A percentile compares a stretch with the other conserved stretches of the same genome.
These are phyloP conservation scores for Pilaira anomala DNA, from an alignment of 192 early-diverging fungal species.

Conservation along the genomic window DNA sequence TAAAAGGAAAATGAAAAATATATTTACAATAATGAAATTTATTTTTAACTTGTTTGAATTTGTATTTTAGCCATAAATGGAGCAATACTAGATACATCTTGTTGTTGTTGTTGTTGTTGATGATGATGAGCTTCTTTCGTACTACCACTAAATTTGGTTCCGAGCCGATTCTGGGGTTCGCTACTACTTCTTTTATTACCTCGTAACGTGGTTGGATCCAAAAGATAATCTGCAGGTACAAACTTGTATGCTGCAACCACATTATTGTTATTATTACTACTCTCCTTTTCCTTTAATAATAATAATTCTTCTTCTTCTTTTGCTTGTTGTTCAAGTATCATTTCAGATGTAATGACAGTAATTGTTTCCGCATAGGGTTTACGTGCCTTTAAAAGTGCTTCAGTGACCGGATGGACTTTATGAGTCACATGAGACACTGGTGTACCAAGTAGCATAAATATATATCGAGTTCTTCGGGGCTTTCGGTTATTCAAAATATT, in stretches of 20 bases:
- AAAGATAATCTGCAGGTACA: constrained; percentile 12
- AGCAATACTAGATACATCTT: background rate
- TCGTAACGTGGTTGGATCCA: constrained; percentile 18
- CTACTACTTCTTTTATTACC: background rate
- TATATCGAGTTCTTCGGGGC: constrained; percentile 12
- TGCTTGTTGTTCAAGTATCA: background rate
- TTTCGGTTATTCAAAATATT: background rate
- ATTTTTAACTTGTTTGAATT: too few relatives aligned
- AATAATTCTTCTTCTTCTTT: background rate
- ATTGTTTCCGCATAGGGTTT: constrained; percentile 15
- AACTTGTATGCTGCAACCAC: constrained; percentile 1
- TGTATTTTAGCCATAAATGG: too few relatives aligned
- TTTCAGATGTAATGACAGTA: constrained; percentile 2
- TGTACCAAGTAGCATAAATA: constrained; percentile 17
- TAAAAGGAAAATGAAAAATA: too few relatives aligned
- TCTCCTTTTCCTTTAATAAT: background rate
- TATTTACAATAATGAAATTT: too few relatives aligned
- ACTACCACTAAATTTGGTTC: constrained; percentile 6
- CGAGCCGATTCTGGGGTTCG: background rate
- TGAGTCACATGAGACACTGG: background rate
- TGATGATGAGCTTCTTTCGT: too few relatives aligned
- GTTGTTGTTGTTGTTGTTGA: background rate
- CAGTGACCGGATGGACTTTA: constrained; percentile 14
- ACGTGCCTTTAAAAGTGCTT: background rate
- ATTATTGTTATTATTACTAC: background rate